Percentiles rank a stretch among this genome's conserved stretches.
Conservation (phyloP, 164 flowering plant genomes). For the Berberis vulgaris region DNA sequence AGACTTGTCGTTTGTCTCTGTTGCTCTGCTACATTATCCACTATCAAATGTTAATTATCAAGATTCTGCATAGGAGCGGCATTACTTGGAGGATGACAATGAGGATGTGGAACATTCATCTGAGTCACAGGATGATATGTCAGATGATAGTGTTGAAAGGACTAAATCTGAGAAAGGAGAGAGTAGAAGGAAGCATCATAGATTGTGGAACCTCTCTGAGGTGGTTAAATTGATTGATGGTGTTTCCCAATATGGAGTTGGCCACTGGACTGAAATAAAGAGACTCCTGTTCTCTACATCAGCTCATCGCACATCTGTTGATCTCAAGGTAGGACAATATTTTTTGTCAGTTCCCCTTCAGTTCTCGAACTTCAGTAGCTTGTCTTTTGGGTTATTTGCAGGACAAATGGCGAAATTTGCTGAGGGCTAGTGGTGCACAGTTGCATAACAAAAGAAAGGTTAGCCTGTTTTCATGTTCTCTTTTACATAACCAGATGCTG, state of each 20-base stretch:
- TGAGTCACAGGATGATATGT: constrained; percentile 26
- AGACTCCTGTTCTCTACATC: constrained; percentile 45
- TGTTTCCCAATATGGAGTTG: constrained; percentile 59
- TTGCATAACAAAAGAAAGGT: constrained; percentile 40
- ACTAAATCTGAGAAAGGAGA: constrained; percentile 17
- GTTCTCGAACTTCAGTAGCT: constrained; percentile 1
- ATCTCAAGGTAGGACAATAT: constrained; percentile 47
- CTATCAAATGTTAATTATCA: not conserved
- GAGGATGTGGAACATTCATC: constrained; percentile 15
- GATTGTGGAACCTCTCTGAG: constrained; percentile 54
- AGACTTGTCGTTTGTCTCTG: no score
- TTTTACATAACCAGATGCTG: not conserved
- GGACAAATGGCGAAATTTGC: constrained; percentile 87
- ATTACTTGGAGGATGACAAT: constrained; percentile 20
- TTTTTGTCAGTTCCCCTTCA: not conserved
- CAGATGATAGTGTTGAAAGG: constrained; percentile 17
- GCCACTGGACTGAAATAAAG: constrained; percentile 66
- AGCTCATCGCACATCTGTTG: constrained; percentile 56
- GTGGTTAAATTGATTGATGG: constrained; percentile 59
- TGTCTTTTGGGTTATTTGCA: constrained; percentile 14
- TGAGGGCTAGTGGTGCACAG: constrained; percentile 41
- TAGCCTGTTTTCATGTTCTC: not conserved
- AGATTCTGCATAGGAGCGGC: constrained; percentile 20
- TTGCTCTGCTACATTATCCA: not conserved
- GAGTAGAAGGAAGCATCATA: constrained; percentile 37